Evolutionary conservation across 164 flowering plant species (phyloP), one percentile per base, ranked within the genome.

Genomic region (Saururus chinensis): DNA sequence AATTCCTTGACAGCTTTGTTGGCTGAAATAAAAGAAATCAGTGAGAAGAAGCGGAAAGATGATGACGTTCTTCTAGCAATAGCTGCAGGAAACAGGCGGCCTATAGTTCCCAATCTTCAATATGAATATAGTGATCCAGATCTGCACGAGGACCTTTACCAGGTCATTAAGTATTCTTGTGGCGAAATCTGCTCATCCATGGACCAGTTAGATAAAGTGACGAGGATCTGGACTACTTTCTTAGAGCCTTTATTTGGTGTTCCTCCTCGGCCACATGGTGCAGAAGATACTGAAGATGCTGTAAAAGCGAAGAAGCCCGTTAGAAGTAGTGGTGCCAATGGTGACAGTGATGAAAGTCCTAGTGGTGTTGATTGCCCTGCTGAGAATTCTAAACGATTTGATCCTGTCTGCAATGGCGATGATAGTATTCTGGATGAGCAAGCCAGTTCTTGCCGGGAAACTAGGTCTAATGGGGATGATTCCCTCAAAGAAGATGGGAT

Each of bases 191-290:
- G 92, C 75, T 67, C 95, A 13, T 58, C 73, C n/a, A 75, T 77
- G 42, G 96, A 95, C 60, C 95, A 88, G 74, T 63, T 82, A 67
- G 88, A 87, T 69, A 93, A 82, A 73, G 92, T 89, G 42, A 82
- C 88, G 97, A 88, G 79, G 77, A 70, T 93, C n/a, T 93, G 97
- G 96, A 84, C 86, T 60, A 82, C 88, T 51, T 88, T 90, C 55
- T 62, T 93, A 59, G 99, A 93, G 67, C 87, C 85, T 52, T 68
- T 93, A 70, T 78, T 93, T 59, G 95, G 96, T 41, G 78, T 87
- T 68, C 84, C 89, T 69, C 53, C 83, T 65, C 87, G 83, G 7
- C 81, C 90, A 45, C 86, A 76, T 49, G 82, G 79, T 60, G 75
- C 82, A n/a, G 99, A 87, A 71, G 91, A 83, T 71, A 75, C 83